These are phyloP conservation scores for Beta corolliflora DNA, from an alignment of 179 eudicot genomes.

Conservation along the genomic window DNA sequence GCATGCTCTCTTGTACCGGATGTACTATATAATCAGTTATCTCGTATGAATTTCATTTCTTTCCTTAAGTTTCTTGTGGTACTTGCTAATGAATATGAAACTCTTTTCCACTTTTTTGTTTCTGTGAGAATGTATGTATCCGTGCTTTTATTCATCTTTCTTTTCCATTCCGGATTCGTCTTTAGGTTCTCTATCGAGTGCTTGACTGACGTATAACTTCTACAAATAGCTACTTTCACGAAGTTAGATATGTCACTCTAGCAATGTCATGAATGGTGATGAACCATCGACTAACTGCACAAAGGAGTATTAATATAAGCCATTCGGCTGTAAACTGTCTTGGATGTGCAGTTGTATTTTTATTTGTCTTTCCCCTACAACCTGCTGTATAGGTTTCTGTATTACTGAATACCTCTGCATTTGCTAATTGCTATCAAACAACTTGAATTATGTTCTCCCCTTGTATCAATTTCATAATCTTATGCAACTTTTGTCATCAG, in stretches of 20 bases:
- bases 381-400: background rate
- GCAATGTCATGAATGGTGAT: background rate
- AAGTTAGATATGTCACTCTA: background rate
- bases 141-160: background rate
- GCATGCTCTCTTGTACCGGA: background rate
- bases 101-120: background rate
- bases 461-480: background rate
- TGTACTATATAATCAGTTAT: background rate
- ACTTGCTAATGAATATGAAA: background rate
- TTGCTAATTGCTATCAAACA: background rate
- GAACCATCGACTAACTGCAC: background rate
- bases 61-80: background rate
- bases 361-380: too few relatives aligned
- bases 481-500: slow-evolving; percentile 35
- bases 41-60: background rate
- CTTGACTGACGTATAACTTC: background rate
- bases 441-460: background rate
- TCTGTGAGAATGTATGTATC: background rate
- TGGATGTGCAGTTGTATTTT: too few relatives aligned
- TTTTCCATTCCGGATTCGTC: background rate
- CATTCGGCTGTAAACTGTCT: background rate
- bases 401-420: background rate
- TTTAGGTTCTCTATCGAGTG: background rate
- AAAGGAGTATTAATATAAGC: background rate
- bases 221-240: background rate